These are phyloP conservation scores for Ophiostoma sp. DNA, from an alignment of 2,329 filamentous ascomycete genomes.

Conservation along the genomic window DNA sequence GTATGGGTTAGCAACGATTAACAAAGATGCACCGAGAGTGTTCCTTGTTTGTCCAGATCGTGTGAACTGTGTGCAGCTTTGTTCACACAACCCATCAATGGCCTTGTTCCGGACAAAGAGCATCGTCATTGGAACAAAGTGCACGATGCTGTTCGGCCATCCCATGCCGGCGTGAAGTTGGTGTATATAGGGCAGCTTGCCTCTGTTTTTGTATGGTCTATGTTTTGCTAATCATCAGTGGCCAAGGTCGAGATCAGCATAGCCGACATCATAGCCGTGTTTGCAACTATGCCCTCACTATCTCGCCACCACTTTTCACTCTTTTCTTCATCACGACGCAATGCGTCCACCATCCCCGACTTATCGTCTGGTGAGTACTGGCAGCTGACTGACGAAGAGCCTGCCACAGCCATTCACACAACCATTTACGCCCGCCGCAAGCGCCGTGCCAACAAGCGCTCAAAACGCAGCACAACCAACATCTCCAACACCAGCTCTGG, in stretches of 20 bases:
- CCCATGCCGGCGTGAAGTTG: no score
- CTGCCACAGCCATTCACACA: background rate
- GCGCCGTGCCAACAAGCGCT: background rate
- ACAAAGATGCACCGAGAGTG: no score
- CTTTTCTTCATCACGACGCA: background rate
- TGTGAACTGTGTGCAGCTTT: background rate
- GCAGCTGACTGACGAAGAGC: background rate
- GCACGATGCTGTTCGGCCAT: background rate
- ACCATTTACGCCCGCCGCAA: constrained; percentile 1
- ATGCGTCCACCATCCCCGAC: background rate
- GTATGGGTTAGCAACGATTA: no score
- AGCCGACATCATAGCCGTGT: background rate
- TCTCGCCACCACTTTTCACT: background rate
- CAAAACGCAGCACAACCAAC: background rate
- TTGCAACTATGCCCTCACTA: background rate
- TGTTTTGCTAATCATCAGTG: background rate
- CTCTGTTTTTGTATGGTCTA: background rate
- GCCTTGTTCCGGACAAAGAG: constrained; percentile 1
- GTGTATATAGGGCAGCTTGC: background rate
- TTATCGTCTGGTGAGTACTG: background rate
- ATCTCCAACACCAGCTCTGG: background rate
- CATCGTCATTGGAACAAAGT: background rate
- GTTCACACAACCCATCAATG: background rate
- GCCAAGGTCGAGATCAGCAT: background rate
- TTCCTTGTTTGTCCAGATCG: background rate